A percentile compares a stretch with the other conserved stretches of the same genome.
Evolutionary conservation across 2,329 filamentous ascomycete species (phyloP).

Genomic region (Scortechinia acanthostroma): DNA sequence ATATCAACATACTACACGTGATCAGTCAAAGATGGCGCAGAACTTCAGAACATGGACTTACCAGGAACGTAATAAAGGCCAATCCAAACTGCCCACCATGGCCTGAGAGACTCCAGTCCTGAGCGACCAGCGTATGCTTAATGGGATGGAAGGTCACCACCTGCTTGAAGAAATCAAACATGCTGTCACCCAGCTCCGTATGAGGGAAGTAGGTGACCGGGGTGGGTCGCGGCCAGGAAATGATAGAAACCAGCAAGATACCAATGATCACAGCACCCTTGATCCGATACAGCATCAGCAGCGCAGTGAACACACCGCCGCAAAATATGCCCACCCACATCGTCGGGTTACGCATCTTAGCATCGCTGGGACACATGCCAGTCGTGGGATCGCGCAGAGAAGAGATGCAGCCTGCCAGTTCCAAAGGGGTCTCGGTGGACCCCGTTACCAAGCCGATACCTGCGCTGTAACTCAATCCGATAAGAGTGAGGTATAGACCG

Average conservation of each 20-base stretch:
- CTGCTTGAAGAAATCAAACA: slow-evolving; percentile 81
- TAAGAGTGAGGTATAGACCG: slow-evolving; percentile 48
- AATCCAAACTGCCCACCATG: slow-evolving; percentile 73
- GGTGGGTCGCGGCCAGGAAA: slow-evolving; percentile 78
- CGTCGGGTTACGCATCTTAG: slow-evolving; percentile 76
- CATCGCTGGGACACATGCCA: slow-evolving; percentile 51
- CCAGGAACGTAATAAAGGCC: slow-evolving; percentile 81
- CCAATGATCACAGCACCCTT: slow-evolving; percentile 81
- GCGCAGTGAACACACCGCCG: slow-evolving; percentile 71
- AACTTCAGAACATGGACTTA: slow-evolving; percentile 31
- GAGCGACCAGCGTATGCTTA: slow-evolving; percentile 57
- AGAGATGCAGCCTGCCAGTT: slow-evolving; percentile 58
- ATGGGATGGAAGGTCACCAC: slow-evolving; percentile 82
- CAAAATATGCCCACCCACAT: slow-evolving; percentile 89
- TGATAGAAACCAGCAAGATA: slow-evolving; percentile 76
- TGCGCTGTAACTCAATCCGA: slow-evolving; percentile 25
- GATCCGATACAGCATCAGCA: slow-evolving; percentile 78
- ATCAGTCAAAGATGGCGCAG: slow-evolving; percentile 71
- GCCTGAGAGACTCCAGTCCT: slow-evolving; percentile 64
- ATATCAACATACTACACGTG: slow-evolving; percentile 2
- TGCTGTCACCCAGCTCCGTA: slow-evolving; percentile 57
- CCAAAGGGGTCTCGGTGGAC: slow-evolving; percentile 41
- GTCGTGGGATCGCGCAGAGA: slow-evolving; percentile 24
- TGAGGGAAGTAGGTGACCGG: slow-evolving; percentile 76
- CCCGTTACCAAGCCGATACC: slow-evolving; percentile 57